phyloP scores from a whole-genome alignment of 805 yeast species.

The Yarrowia phangngaensis region DNA sequence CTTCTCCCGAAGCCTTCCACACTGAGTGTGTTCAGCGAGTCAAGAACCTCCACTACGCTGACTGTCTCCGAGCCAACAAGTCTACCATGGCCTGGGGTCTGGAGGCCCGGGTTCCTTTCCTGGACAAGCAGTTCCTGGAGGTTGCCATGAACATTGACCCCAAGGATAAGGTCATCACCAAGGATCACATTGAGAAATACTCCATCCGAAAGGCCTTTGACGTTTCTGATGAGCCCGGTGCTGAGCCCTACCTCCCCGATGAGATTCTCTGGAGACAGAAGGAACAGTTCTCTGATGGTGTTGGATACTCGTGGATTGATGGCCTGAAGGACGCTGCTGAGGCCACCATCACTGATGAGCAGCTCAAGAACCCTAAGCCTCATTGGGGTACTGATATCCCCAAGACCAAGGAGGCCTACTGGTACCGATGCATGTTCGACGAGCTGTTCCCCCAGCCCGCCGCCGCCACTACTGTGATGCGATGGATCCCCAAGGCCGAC shows the following conservation, averaged over 20 bases:
- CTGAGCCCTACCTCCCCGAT: slow-evolving; percentile 84
- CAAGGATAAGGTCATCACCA: slow-evolving; percentile 77
- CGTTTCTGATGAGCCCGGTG: slow-evolving; percentile 74
- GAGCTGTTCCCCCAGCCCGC: slow-evolving; percentile 86
- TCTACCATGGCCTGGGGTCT: slow-evolving; percentile 99
- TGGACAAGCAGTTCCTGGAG: slow-evolving; percentile 89
- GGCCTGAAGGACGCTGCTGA: slow-evolving; percentile 95
- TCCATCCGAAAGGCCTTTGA: slow-evolving; percentile 96
- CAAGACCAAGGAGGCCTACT: slow-evolving; percentile 97
- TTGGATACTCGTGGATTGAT: slow-evolving; percentile 99
- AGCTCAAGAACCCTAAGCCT: slow-evolving; percentile 83
- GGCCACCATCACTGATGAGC: slow-evolving; percentile 79
- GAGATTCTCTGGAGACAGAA: slow-evolving; percentile 99
- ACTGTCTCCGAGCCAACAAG: slow-evolving; percentile 97
- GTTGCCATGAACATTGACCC: slow-evolving; percentile 94
- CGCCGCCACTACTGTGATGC: slow-evolving; percentile 94
- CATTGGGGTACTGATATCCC: slow-evolving; percentile 97
- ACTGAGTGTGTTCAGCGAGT: slow-evolving; percentile 92
- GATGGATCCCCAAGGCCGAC: slow-evolving; percentile 99
- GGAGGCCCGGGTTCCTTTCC: slow-evolving; percentile 99
- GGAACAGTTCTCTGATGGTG: slow-evolving; percentile 99
- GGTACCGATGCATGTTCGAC: slow-evolving; percentile 97
- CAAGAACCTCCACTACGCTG: slow-evolving; percentile 94
- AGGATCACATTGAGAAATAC: slow-evolving; percentile 86
- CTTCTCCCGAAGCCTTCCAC: slow-evolving; percentile 89